Conservation (phyloP, 495 filamentous ascomycete genomes). For the Aspergillus olivimuriae region DNA sequence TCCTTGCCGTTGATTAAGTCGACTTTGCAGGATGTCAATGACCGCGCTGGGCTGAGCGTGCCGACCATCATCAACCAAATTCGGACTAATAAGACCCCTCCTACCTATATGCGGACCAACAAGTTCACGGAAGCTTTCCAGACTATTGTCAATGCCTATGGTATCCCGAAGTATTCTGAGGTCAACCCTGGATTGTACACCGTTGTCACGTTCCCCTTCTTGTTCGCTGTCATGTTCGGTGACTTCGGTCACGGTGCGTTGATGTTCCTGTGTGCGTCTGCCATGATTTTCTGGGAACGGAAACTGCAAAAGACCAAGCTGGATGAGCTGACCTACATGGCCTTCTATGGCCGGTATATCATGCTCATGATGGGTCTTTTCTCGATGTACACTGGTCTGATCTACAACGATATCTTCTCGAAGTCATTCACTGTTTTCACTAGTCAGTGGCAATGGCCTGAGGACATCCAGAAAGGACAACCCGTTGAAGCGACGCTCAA, state of each 20-base stretch:
- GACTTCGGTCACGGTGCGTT: slow-evolving; percentile 89
- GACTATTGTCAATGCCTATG: slow-evolving; percentile 98
- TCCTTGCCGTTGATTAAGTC: slow-evolving; percentile 86
- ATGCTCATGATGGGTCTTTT: slow-evolving; percentile 97
- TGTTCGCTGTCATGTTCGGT: slow-evolving; percentile 99
- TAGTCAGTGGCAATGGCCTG: slow-evolving; percentile 83
- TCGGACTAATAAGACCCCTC: slow-evolving; percentile 89
- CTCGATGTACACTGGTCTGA: slow-evolving; percentile 92
- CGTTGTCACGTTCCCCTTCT: slow-evolving; percentile 93
- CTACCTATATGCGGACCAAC: slow-evolving; percentile 93
- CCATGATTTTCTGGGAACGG: slow-evolving; percentile 96
- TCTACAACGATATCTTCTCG: slow-evolving; percentile 98
- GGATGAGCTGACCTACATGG: slow-evolving; percentile 94
- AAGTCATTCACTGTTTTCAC: slow-evolving; percentile 80
- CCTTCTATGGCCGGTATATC: slow-evolving; percentile 97
- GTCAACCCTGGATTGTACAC: slow-evolving; percentile 94
- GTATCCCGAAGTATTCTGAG: slow-evolving; percentile 92
- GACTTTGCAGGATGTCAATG: slow-evolving; percentile 95
- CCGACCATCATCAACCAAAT: slow-evolving; percentile 98
- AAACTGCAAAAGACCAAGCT: slow-evolving; percentile 75
- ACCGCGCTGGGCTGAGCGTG: slow-evolving; percentile 86
- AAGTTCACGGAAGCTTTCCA: slow-evolving; percentile 98
- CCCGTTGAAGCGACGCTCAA: slow-evolving; percentile 59
- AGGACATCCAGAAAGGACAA: slow-evolving; percentile 53
- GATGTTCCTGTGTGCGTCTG: slow-evolving; percentile 69